These are phyloP conservation scores for Tuctoria greenei DNA, from an alignment of 176 grass and related monocot genomes.

Conservation along the genomic window DNA sequence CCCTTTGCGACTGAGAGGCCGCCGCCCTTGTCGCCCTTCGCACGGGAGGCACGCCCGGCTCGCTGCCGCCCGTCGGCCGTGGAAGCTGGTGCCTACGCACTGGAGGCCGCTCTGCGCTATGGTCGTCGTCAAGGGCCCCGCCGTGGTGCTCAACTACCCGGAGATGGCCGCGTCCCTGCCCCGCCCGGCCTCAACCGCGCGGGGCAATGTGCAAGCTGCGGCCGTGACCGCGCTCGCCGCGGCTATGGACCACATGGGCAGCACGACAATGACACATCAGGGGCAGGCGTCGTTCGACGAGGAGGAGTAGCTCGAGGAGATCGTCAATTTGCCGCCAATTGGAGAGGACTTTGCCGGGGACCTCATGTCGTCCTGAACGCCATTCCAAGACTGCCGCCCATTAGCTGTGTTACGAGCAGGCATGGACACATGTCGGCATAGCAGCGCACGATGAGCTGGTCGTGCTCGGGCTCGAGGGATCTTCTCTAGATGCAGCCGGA, in stretches of 20 bases:
- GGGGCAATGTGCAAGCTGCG: too few relatives aligned
- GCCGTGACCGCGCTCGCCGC: constrained; percentile 70
- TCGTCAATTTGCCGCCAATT: constrained; percentile 51
- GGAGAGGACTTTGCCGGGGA: constrained; percentile 24
- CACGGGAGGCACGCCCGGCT: too few relatives aligned
- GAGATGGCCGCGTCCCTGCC: too few relatives aligned
- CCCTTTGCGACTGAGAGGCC: too few relatives aligned
- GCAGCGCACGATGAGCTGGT: constrained; percentile 15
- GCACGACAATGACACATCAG: background rate
- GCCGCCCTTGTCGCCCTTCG: too few relatives aligned
- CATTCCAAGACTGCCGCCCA: too few relatives aligned
- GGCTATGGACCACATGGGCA: constrained; percentile 28
- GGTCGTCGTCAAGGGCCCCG: too few relatives aligned
- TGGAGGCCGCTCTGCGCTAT: too few relatives aligned
- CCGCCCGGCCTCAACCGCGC: too few relatives aligned
- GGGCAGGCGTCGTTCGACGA: background rate
- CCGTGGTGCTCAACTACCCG: too few relatives aligned
- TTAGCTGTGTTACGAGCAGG: constrained; percentile 31
- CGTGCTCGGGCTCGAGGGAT: background rate
- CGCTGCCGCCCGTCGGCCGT: too few relatives aligned
- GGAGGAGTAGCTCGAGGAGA: constrained; percentile 64
- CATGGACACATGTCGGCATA: constrained; percentile 35
- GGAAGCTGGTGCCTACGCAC: too few relatives aligned
- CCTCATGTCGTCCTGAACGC: background rate
- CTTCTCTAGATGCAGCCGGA: constrained; percentile 11